These are phyloP conservation scores for Xylaria castorea DNA, from an alignment of 495 filamentous ascomycete species.

Conservation along the genomic window DNA sequence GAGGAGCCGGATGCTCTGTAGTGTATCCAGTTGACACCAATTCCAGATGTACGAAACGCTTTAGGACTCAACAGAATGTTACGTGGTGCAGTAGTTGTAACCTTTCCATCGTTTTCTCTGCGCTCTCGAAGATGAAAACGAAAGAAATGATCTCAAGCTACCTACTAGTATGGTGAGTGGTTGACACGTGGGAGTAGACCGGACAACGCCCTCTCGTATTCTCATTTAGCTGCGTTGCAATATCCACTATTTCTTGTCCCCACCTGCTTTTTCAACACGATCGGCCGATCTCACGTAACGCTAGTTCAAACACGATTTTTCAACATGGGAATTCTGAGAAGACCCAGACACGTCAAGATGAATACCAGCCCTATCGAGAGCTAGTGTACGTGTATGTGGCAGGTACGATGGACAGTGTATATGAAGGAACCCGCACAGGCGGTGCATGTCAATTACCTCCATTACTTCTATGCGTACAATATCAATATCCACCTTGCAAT, in stretches of 20 bases:
- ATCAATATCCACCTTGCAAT: too few species aligned
- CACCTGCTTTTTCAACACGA: conserved; percentile 16
- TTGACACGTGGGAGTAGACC: conserved; percentile 10
- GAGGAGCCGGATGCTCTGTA: background rate
- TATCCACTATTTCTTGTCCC: background rate
- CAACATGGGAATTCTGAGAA: conserved; percentile 3
- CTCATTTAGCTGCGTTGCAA: conserved; percentile 1
- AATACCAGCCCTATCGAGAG: background rate
- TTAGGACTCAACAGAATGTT: background rate
- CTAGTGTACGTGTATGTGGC: too few species aligned
- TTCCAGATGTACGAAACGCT: background rate
- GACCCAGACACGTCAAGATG: background rate
- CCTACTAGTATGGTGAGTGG: background rate
- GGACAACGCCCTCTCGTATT: conserved; percentile 22
- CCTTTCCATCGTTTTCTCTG: background rate
- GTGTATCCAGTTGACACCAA: background rate
- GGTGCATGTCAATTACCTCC: too few species aligned
- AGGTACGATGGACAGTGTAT: too few species aligned
- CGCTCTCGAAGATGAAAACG: background rate
- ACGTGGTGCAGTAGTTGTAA: background rate
- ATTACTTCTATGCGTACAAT: too few species aligned
- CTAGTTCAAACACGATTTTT: background rate
- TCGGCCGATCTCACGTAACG: conserved; percentile 14
- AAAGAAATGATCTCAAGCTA: background rate
- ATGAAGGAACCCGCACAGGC: too few species aligned